Evolutionary conservation across 345 rosid genomes (phyloP), one percentile per base, ranked within the genome.

Genomic region (Kandelia obovata): DNA sequence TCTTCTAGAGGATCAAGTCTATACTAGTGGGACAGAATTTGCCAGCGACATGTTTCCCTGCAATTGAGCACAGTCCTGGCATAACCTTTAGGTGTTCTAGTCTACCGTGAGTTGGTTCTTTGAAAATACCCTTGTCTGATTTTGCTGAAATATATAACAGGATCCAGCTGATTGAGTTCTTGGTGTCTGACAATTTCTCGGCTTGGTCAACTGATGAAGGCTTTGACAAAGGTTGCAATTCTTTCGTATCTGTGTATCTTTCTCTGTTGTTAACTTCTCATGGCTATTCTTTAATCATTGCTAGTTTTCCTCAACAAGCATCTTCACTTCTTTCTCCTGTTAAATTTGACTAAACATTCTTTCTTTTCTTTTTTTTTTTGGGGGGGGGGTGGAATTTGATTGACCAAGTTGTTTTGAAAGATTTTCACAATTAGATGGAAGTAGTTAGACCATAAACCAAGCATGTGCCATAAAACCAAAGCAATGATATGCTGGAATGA

Each of bases 111-210:
- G 37, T 46, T 43, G 28, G 43, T 61, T 34, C 31, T 52, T 30
- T 10, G n/a, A 37, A 60, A n/a, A 1, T 8, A 55, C 32, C 55
- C 37, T 32, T 16, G 34, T 62, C 57, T 34, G 15, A 23, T 25
- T 30, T 66, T 49, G 68, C 19, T 58, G 53, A 43, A 43, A 43
- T 70, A 37, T 57, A 61, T 72, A 43, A 74, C 86, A 96, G 98
- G 89, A 87, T 90, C 76, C 98, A 96, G 87, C 91, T 88, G 64
- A 68, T 82, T 9, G 99, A 92, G 79, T 84, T 92, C 78, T 61
- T 90, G 80, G 66, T 87, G 71, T 79, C 85, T n/a, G 96, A 87
- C 74, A 78, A 87, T 83, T 65, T 92, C 65, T 16, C 75, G 56
- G n/a, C 71, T 27, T 95, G 99, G 97, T 84, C 85, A 32, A 66